Conservation (phyloP, 2,329 filamentous ascomycete genomes). For the Aspergillus eucalypticola region DNA sequence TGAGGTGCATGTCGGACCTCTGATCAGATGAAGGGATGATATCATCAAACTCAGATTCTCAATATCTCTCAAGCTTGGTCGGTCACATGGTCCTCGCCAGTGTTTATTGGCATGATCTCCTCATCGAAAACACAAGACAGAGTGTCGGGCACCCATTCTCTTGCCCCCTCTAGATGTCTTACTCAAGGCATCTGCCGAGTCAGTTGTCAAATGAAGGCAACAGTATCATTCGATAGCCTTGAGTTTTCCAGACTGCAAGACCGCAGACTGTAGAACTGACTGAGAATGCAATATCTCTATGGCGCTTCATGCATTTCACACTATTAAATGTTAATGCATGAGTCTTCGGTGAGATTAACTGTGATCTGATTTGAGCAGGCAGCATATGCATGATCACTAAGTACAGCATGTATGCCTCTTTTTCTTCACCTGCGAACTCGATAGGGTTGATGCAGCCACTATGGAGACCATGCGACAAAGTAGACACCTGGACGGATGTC, state of each 20-base stretch:
- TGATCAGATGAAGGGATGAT: conserved; percentile 1
- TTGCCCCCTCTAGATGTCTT: neutral
- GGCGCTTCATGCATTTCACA: neutral
- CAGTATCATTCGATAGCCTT: neutral
- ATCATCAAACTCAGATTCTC: neutral
- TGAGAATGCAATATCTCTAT: neutral
- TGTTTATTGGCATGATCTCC: neutral
- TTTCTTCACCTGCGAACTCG: neutral
- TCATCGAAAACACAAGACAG: neutral
- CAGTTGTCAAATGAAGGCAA: neutral
- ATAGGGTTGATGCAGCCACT: conserved; percentile 8
- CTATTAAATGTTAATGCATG: neutral
- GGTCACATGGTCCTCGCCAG: neutral
- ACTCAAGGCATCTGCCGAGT: neutral
- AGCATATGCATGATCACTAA: neutral
- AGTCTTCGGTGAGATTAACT: neutral
- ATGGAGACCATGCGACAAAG: conserved; percentile 14
- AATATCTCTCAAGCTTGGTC: neutral
- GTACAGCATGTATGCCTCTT: neutral
- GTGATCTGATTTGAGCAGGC: neutral
- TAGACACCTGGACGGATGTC: conserved; percentile 16
- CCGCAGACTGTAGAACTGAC: neutral
- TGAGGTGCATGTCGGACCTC: neutral
- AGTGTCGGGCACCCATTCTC: neutral
- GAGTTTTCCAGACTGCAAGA: neutral